Evolutionary conservation across 1,284 basidiomycete species (phyloP).

Genomic region (Porogramme epimiltina): DNA sequence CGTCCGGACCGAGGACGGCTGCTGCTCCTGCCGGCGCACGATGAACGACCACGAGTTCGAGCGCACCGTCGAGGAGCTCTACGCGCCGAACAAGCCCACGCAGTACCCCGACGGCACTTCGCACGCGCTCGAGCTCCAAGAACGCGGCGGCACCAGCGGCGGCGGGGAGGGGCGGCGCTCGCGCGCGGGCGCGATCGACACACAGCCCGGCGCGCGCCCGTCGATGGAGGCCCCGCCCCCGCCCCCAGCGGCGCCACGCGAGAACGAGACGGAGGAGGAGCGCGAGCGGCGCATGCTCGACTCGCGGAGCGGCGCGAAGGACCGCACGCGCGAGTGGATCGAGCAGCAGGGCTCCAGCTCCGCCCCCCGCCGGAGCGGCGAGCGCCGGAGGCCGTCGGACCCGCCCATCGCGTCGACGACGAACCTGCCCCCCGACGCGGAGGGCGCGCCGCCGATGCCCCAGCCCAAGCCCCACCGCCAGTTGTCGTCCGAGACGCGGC

Average conservation of each 20-base stretch:
- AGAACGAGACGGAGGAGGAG: background rate
- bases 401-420: conserved; percentile 2
- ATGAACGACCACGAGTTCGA: conserved; percentile 22
- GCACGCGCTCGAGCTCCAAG: conserved; percentile 19
- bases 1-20: conserved; percentile 1
- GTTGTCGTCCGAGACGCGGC: conserved; percentile 1
- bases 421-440: background rate
- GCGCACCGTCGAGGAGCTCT: conserved; percentile 22
- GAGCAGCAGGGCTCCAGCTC: conserved; percentile 9
- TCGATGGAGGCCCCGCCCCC: conserved; percentile 18
- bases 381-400: too few species aligned
- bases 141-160: background rate
- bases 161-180: background rate
- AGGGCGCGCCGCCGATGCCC: background rate
- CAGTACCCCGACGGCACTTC: background rate
- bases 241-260: background rate
- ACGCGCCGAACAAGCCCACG: conserved; percentile 8
- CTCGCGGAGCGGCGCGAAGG: conserved; percentile 11
- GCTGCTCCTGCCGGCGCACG: conserved; percentile 16
- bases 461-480: conserved; percentile 3
- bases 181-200: conserved; percentile 1
- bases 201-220: conserved; percentile 14
- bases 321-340: conserved; percentile 22
- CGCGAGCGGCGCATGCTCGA: conserved; percentile 13
- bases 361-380: background rate